A percentile compares a stretch with the other conserved stretches of the same genome.
These are phyloP conservation scores for Ophiostoma tasmaniense DNA, from an alignment of 2,329 filamentous ascomycete genomes.

Conservation along the genomic window DNA sequence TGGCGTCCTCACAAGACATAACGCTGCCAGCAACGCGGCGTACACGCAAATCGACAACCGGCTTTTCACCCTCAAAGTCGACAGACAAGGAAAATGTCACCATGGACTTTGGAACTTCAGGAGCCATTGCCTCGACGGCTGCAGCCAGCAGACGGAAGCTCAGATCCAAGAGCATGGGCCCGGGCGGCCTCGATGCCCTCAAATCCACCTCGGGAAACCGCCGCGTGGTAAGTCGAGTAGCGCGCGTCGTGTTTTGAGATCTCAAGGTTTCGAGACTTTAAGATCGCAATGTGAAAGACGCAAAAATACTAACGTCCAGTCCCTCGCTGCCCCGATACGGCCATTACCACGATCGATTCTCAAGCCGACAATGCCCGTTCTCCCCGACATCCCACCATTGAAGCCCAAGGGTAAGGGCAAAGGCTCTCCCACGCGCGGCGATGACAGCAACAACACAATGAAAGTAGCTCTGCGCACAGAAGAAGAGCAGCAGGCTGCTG, in stretches of 20 bases:
- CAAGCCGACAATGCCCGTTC: conserved; percentile 65
- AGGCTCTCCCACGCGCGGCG: conserved; percentile 19
- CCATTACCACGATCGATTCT: conserved; percentile 61
- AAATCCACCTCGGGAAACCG: conserved; percentile 68
- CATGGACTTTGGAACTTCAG: conserved; percentile 45
- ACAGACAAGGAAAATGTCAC: conserved; percentile 74
- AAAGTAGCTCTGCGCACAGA: conserved; percentile 60
- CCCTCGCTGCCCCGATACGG: conserved; percentile 44
- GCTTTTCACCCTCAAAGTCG: conserved; percentile 44
- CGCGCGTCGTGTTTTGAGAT: background rate
- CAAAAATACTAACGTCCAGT: conserved; percentile 31
- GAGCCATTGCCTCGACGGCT: conserved; percentile 31
- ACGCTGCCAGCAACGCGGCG: conserved; percentile 50
- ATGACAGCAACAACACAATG: conserved; percentile 33
- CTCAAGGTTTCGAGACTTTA: background rate
- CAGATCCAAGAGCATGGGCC: conserved; percentile 92
- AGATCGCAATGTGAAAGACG: too few species aligned
- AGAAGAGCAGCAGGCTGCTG: conserved; percentile 61
- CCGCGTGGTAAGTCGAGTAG: conserved; percentile 54
- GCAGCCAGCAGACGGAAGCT: conserved; percentile 57
- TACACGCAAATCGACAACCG: conserved; percentile 63
- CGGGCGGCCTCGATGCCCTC: conserved; percentile 76
- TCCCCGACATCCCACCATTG: conserved; percentile 57
- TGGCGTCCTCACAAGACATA: conserved; percentile 35
- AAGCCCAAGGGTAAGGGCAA: conserved; percentile 45